These are phyloP conservation scores for Hyphopichia buzzinii DNA, from an alignment of 1,139 yeast genomes.

Conservation along the genomic window DNA sequence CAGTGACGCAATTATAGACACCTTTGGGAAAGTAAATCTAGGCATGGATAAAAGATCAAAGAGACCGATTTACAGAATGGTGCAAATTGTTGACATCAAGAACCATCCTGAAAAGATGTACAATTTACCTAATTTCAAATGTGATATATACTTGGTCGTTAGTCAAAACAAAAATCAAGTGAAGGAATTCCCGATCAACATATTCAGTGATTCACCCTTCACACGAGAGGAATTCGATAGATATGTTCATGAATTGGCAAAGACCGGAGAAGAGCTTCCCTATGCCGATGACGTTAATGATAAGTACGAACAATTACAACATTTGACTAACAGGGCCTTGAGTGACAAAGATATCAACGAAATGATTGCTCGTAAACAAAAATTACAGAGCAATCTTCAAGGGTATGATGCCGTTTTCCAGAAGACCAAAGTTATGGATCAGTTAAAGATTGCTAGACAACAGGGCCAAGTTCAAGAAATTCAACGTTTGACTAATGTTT, in stretches of 20 bases:
- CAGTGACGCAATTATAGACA: conserved; percentile 63
- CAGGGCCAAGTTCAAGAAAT: conserved; percentile 45
- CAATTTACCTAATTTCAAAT: conserved; percentile 50
- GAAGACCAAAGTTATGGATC: conserved; percentile 71
- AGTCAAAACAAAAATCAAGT: conserved; percentile 67
- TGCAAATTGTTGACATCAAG: conserved; percentile 67
- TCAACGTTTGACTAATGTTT: conserved; percentile 48
- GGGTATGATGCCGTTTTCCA: conserved; percentile 75
- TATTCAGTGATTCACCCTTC: conserved; percentile 75
- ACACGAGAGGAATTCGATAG: conserved; percentile 68
- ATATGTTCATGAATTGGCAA: conserved; percentile 60
- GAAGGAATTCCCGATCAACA: conserved; percentile 70
- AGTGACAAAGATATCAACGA: conserved; percentile 77
- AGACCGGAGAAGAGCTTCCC: conserved; percentile 61
- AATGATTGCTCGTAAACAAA: conserved; percentile 69
- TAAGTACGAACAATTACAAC: conserved; percentile 59
- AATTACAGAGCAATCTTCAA: conserved; percentile 53
- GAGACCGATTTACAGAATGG: conserved; percentile 75
- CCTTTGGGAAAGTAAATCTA: conserved; percentile 79
- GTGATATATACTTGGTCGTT: conserved; percentile 62
- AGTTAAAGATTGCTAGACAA: conserved; percentile 73
- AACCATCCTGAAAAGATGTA: conserved; percentile 55
- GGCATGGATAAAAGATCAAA: conserved; percentile 66
- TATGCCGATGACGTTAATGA: conserved; percentile 63
- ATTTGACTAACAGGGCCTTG: conserved; percentile 62